These are phyloP conservation scores for Orbilia quercus DNA, from an alignment of 2,329 filamentous ascomycete genomes.

Conservation along the genomic window DNA sequence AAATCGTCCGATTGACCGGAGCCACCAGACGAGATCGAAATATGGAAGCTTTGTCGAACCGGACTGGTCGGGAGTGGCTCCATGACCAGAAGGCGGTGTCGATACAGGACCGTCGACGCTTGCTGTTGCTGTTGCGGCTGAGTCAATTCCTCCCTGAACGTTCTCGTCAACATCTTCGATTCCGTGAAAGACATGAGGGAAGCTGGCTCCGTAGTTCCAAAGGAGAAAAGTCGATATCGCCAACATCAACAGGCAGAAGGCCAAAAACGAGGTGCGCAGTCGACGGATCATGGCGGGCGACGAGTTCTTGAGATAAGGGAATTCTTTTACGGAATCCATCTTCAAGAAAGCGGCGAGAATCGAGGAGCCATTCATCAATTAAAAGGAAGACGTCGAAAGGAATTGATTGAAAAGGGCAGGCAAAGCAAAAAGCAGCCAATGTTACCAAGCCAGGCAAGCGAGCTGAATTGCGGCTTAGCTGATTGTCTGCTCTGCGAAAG, in stretches of 20 bases:
- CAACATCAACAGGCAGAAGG: slow-evolving; percentile 45
- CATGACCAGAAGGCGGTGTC: slow-evolving; percentile 10
- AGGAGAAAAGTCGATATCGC: slow-evolving; percentile 48
- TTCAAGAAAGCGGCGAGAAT: slow-evolving; percentile 37
- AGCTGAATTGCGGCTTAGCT: slow-evolving; percentile 41
- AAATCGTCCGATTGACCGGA: slow-evolving; percentile 38
- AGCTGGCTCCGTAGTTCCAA: slow-evolving; percentile 41
- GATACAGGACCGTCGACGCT: neutral
- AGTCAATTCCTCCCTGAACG: slow-evolving; percentile 30
- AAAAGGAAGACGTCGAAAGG: slow-evolving; percentile 5
- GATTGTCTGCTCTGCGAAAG: no score
- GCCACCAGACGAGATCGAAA: slow-evolving; percentile 55
- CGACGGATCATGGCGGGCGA: slow-evolving; percentile 50
- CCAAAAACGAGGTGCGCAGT: slow-evolving; percentile 47
- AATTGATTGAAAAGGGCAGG: slow-evolving; percentile 28
- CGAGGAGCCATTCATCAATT: slow-evolving; percentile 32
- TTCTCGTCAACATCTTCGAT: slow-evolving; percentile 40
- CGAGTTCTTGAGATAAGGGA: slow-evolving; percentile 40
- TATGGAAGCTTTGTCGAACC: slow-evolving; percentile 47
- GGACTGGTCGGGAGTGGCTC: slow-evolving; percentile 30
- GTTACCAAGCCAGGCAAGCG: slow-evolving; percentile 17
- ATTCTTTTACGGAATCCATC: slow-evolving; percentile 53
- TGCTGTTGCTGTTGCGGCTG: slow-evolving; percentile 32
- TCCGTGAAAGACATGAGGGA: slow-evolving; percentile 45
- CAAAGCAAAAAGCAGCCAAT: neutral